These are phyloP conservation scores for Diaporthe sp. DNA, from an alignment of 2,329 filamentous ascomycete genomes.

Conservation along the genomic window DNA sequence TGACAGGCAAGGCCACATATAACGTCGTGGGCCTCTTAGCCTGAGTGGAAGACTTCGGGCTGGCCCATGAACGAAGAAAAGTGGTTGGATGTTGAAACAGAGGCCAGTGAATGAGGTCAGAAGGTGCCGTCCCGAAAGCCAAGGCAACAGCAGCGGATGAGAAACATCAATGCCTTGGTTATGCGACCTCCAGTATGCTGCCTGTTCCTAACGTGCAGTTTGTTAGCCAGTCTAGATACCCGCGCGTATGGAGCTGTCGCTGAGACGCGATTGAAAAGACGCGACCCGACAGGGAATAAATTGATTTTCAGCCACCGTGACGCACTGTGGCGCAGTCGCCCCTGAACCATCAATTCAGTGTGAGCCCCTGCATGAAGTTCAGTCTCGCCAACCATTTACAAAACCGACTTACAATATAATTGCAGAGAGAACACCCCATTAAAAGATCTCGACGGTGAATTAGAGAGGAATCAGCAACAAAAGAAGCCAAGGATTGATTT, in stretches of 20 bases:
- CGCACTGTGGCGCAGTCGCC: conserved; percentile 29
- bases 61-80: background rate
- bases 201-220: background rate
- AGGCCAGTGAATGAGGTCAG: background rate
- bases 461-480: background rate
- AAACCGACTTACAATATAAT: background rate
- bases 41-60: background rate
- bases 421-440: background rate
- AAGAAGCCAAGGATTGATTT: too few relatives aligned
- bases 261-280: conserved; percentile 17
- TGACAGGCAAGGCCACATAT: background rate
- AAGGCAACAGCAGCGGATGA: background rate
- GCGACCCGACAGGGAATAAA: conserved; percentile 28
- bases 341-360: conserved; percentile 15
- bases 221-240: background rate
- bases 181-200: background rate
- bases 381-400: background rate
- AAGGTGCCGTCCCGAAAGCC: background rate
- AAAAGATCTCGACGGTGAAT: background rate
- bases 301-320: conserved; percentile 35
- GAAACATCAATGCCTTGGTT: background rate
- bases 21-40: background rate
- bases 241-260: background rate
- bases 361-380: background rate
- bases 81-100: background rate